Conservation (phyloP, 192 early-diverging fungal species). For the Coemansia sp. region DNA sequence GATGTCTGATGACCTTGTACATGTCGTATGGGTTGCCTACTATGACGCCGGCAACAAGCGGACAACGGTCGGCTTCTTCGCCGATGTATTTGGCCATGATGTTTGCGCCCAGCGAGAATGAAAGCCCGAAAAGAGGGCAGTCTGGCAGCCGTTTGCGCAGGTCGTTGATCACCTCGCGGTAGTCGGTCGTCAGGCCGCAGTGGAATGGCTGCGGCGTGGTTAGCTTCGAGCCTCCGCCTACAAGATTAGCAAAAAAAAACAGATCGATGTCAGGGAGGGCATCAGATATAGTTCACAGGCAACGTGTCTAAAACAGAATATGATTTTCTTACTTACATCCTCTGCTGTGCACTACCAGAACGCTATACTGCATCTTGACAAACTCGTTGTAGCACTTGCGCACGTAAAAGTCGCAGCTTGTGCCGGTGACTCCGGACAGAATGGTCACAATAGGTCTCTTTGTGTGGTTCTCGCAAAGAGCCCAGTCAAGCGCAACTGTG, state of each 20-base stretch:
- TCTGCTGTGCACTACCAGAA: conserved; percentile 84
- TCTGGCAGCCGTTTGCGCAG: conserved; percentile 58
- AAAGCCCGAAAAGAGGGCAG: conserved; percentile 74
- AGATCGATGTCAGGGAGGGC: no score
- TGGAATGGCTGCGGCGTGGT: conserved; percentile 78
- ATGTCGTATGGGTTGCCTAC: conserved; percentile 90
- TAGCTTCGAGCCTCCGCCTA: conserved; percentile 68
- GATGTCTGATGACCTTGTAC: conserved; percentile 53
- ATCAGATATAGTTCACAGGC: no score
- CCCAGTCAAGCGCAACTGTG: conserved; percentile 84
- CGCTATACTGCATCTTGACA: conserved; percentile 64
- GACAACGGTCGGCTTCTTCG: conserved; percentile 73
- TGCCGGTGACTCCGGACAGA: conserved; percentile 89
- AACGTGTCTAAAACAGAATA: neutral
- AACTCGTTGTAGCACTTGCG: conserved; percentile 68
- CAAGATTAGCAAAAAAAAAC: neutral
- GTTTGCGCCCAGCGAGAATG: conserved; percentile 92
- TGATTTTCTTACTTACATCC: conserved; percentile 63
- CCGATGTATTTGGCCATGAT: conserved; percentile 90
- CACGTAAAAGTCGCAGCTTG: conserved; percentile 89
- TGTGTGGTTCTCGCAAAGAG: conserved; percentile 56
- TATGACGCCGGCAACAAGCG: conserved; percentile 71
- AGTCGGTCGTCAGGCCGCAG: conserved; percentile 81
- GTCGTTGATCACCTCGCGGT: conserved; percentile 38
- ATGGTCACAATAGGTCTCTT: conserved; percentile 76